These are phyloP conservation scores for Wallacemonas sp. DNA, from an alignment of 208 protist species.

Conservation along the genomic window DNA sequence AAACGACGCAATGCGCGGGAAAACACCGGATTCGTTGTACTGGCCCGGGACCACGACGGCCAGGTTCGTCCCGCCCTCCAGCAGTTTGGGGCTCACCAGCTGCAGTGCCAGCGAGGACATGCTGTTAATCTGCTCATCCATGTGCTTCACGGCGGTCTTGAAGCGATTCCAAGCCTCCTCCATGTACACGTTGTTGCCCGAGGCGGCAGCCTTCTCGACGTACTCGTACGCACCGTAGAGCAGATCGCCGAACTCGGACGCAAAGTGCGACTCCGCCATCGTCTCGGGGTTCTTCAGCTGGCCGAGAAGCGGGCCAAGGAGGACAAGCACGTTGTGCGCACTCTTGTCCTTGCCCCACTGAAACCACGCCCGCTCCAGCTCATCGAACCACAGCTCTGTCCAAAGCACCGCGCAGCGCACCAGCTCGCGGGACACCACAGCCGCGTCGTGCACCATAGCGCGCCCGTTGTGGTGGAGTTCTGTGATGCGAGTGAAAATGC, in stretches of 20 bases:
- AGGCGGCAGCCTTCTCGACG: slow-evolving; percentile 82
- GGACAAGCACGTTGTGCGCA: slow-evolving; percentile 90
- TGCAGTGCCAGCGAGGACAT: slow-evolving; percentile 96
- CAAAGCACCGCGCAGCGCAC: slow-evolving; percentile 99
- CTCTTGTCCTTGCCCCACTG: slow-evolving; percentile 97
- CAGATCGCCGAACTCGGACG: slow-evolving; percentile 71
- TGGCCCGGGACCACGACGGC: slow-evolving; percentile 98
- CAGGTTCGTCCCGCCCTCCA: slow-evolving; percentile 92
- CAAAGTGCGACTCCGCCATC: slow-evolving; percentile 96
- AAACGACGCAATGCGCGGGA: slow-evolving; percentile 82
- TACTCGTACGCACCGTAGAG: slow-evolving; percentile 60
- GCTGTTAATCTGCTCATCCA: slow-evolving; percentile 95
- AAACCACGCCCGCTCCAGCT: slow-evolving; percentile 95
- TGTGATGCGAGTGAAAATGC: slow-evolving; percentile 74
- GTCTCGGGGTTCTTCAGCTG: slow-evolving; percentile 93
- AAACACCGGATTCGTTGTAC: slow-evolving; percentile 84
- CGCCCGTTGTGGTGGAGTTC: slow-evolving; percentile 85
- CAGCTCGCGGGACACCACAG: slow-evolving; percentile 96
- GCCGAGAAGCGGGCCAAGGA: slow-evolving; percentile 94
- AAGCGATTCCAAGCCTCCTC: slow-evolving; percentile 97
- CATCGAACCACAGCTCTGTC: slow-evolving; percentile 94
- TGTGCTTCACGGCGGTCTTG: slow-evolving; percentile 94
- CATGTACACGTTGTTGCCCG: slow-evolving; percentile 86
- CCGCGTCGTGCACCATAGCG: slow-evolving; percentile 94
- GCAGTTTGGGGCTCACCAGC: slow-evolving; percentile 89